These are phyloP conservation scores for Sclerotinia minor DNA, from an alignment of 2,329 filamentous ascomycete species.

Conservation along the genomic window DNA sequence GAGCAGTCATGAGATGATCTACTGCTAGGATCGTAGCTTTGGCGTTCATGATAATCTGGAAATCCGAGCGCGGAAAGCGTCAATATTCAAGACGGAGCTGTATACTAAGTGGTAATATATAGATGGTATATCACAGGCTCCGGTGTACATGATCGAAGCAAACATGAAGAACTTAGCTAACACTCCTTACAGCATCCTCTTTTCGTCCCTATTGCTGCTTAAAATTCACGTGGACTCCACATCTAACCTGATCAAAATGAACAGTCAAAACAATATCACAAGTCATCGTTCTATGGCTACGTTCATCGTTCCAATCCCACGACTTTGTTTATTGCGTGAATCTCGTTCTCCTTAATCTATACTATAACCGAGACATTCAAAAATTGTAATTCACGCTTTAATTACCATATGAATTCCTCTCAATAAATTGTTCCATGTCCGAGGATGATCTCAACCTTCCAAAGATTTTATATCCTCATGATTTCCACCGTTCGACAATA, in stretches of 20 bases:
- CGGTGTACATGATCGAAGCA: neutral
- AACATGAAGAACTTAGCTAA: too few relatives aligned
- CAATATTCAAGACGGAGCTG: neutral
- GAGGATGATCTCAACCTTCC: neutral
- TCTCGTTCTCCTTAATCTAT: neutral
- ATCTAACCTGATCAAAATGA: too few relatives aligned
- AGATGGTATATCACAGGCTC: neutral
- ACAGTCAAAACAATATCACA: neutral
- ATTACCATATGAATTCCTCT: neutral
- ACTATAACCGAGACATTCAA: neutral
- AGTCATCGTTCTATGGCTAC: neutral
- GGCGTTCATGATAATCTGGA: neutral
- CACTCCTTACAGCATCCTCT: neutral
- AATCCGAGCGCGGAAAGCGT: neutral
- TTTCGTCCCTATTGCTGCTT: neutral
- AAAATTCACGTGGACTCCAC: too few relatives aligned
- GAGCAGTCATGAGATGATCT: neutral
- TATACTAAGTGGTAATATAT: neutral
- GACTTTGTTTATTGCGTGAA: neutral
- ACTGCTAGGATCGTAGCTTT: neutral
- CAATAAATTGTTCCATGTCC: neutral
- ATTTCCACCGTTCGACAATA: conserved; percentile 42
- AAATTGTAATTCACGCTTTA: neutral
- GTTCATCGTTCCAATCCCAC: neutral
- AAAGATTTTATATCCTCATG: conserved; percentile 41